A percentile compares a stretch with the other conserved stretches of the same genome.
Conservation (phyloP, 2,329 filamentous ascomycete species). For the Calcarisporium arbuscula region DNA sequence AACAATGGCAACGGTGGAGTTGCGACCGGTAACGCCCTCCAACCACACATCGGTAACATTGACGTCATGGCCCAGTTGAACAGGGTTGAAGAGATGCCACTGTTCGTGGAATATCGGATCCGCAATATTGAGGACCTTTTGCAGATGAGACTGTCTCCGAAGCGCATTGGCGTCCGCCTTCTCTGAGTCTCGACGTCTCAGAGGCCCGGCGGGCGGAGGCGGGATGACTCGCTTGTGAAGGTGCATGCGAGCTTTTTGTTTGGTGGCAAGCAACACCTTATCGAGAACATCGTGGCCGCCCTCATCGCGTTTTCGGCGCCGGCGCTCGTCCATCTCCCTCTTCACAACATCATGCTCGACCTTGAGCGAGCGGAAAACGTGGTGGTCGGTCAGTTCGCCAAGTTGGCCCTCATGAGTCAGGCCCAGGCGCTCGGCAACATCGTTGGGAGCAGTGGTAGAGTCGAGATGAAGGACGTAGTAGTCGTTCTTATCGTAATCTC, state of each 20-base stretch:
- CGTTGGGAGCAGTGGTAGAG: conserved; percentile 54
- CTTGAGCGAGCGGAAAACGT: conserved; percentile 75
- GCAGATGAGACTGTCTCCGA: conserved; percentile 53
- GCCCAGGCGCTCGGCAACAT: conserved; percentile 67
- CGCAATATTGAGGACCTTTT: conserved; percentile 61
- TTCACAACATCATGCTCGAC: conserved; percentile 53
- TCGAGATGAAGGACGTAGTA: conserved; percentile 90
- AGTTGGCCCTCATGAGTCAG: conserved; percentile 76
- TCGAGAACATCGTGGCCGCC: conserved; percentile 57
- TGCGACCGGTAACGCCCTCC: conserved; percentile 83
- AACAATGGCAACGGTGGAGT: conserved; percentile 85
- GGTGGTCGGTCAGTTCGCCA: conserved; percentile 70
- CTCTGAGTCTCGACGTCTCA: conserved; percentile 11
- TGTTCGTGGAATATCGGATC: conserved; percentile 93
- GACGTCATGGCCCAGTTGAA: conserved; percentile 80
- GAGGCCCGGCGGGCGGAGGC: conserved; percentile 24
- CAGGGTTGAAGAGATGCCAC: conserved; percentile 88
- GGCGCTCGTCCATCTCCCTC: conserved; percentile 44
- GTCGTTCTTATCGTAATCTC: conserved; percentile 75
- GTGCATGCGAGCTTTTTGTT: conserved; percentile 51
- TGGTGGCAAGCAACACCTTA: conserved; percentile 70
- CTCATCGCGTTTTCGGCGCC: conserved; percentile 55
- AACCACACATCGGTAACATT: conserved; percentile 95
- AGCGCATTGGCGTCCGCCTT: conserved; percentile 36
- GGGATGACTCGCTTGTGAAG: conserved; percentile 48